Conservation (phyloP, 257 asterid species). For the Marsdenia floribunda region DNA sequence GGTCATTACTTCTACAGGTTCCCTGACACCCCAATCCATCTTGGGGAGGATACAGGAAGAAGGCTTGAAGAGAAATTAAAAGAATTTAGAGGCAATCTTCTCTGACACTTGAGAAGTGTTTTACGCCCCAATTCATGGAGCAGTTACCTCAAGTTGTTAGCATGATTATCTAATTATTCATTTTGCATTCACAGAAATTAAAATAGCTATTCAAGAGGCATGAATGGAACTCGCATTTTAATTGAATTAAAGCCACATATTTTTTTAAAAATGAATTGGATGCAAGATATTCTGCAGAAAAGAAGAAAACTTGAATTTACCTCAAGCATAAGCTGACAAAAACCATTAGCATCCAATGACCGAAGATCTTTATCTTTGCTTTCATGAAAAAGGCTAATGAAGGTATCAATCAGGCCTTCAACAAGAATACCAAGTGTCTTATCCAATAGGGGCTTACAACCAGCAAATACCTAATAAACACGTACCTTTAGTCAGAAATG, state of each 20-base stretch:
- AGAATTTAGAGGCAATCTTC: background rate
- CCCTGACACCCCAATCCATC: background rate
- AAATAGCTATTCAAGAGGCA: background rate
- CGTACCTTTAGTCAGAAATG: constrained; percentile 12
- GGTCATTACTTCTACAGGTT: background rate
- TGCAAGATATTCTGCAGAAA: background rate
- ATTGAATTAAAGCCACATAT: background rate
- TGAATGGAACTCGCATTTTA: background rate
- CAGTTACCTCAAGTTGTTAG: background rate
- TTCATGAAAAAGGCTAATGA: constrained; percentile 81
- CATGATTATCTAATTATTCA: background rate
- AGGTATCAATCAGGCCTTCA: constrained; percentile 88
- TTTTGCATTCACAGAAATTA: background rate
- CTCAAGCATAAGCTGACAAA: constrained; percentile 97
- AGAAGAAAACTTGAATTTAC: constrained; percentile 25
- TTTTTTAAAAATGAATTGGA: background rate
- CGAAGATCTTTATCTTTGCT: constrained; percentile 53
- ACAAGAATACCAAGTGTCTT: constrained; percentile 91
- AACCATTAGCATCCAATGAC: constrained; percentile 86
- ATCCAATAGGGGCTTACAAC: constrained; percentile 89
- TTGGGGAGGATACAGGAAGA: background rate
- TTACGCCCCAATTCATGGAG: background rate
- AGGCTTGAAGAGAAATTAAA: background rate
- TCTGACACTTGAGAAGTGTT: background rate
- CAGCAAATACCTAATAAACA: constrained; percentile 71